Base-by-base conservation (phyloP, 257 asterid species). In the Plectranthus barbatus region DNA sequence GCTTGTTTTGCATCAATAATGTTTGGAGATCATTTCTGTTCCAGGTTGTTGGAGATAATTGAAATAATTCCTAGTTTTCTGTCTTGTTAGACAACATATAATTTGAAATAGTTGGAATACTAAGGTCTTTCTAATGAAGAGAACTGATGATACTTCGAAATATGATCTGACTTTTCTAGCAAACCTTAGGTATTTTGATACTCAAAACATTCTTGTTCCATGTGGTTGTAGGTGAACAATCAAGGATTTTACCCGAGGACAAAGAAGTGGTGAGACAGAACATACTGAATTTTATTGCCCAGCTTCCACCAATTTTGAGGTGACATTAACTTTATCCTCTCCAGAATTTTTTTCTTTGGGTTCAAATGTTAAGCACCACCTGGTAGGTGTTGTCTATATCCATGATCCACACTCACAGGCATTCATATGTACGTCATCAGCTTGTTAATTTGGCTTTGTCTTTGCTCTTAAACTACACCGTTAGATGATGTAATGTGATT, bases 201-300 rank as follows among this genome's bases (percentile, higher is more conserved):
- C 23, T 12, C 60, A 56, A 21, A 53, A 33, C 7, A 24, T 15
- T 70, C 64, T 47, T 58, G 31, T 54, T 36, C 47, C 48, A n/a
- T 67, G 64, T 29, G 11, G 64, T 72, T 46, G 60, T 81, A 93
- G 99, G 82, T 58, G 97, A 84, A 76, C 92, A 79, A 64, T 81
- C 95, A 17, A 90, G 81, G 78, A 86, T 93, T 34, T 50, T 81
- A 75, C 93, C 86, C 5, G 74, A 76, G 41, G 99, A 93, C 71
- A 93, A 93, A 85, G 99, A 90, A 42, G 74, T 87, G 62, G 96
- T 93, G 75, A 87, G 99, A 64, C 93, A 87, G 77, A 84, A 84
- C 76, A 80, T 93, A 69, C 91, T 93, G 70, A 83, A 79, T 72
- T 90, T 85, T 62, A 63, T 90, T 45, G 68, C 75, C 8, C 96